Evolutionary conservation across 768 basidiomycete genomes (phyloP).

Genomic region (Tricholoma sp.): DNA sequence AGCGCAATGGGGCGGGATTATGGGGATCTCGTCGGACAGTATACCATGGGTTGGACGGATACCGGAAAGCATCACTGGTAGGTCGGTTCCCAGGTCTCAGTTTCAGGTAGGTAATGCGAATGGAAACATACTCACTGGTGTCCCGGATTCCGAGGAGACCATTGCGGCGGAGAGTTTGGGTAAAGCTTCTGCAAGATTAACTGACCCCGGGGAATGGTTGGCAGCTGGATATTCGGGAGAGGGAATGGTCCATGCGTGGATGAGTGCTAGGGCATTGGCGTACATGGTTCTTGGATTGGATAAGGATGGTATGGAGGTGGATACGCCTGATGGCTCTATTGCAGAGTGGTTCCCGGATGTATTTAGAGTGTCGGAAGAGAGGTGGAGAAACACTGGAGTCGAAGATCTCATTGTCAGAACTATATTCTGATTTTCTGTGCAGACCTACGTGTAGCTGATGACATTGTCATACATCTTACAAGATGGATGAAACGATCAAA

Average conservation of each 20-base stretch:
- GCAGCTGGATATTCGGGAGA: conserved; percentile 68
- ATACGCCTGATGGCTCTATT: background rate
- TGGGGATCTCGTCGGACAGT: conserved; percentile 57
- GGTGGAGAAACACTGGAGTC: conserved; percentile 41
- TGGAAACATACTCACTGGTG: background rate
- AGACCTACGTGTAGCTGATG: too few species aligned
- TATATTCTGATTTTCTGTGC: background rate
- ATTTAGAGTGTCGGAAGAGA: conserved; percentile 39
- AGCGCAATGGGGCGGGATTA: conserved; percentile 58
- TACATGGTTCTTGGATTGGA: conserved; percentile 50
- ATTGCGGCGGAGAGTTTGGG: background rate
- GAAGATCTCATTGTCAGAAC: conserved; percentile 27
- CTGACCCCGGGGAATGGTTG: conserved; percentile 62
- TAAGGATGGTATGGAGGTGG: conserved; percentile 1
- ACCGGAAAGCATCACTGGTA: conserved; percentile 42
- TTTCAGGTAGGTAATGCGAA: background rate
- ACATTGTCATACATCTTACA: too few species aligned
- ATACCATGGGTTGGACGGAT: conserved; percentile 70
- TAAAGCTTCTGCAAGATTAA: conserved; percentile 10
- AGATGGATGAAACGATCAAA: too few species aligned
- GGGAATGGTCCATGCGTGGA: conserved; percentile 71
- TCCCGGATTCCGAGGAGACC: background rate
- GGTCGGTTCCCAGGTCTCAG: conserved; percentile 18
- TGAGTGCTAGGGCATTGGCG: conserved; percentile 54
- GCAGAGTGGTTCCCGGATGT: conserved; percentile 47